Evolutionary conservation across 1,284 basidiomycete species (phyloP).

Genomic region (Puccinia triticina): DNA sequence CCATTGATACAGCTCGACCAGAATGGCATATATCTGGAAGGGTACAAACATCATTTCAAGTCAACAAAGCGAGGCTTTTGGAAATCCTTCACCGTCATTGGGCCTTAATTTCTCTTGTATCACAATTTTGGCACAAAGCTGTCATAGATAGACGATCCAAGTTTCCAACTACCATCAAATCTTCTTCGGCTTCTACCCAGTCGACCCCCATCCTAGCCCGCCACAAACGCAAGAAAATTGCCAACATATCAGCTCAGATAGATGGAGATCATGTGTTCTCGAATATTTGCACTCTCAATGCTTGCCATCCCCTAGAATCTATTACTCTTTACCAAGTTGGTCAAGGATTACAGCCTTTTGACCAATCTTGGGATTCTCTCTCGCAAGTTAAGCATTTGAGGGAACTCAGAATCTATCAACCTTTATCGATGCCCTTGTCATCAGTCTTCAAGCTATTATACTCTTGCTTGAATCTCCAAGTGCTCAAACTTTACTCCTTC

Average conservation of each 20-base stretch:
- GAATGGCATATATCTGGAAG: constrained; percentile 1
- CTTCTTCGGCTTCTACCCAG: neutral
- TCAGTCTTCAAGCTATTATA: neutral
- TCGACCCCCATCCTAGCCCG: neutral
- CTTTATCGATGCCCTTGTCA: constrained; percentile 8
- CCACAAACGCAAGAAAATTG: neutral
- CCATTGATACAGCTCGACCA: constrained; percentile 11
- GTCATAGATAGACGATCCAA: constrained; percentile 3
- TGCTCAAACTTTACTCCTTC: constrained; percentile 8
- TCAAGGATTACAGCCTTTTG: neutral
- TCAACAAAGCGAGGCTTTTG: neutral
- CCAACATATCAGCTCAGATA: neutral
- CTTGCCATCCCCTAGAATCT: constrained; percentile 8
- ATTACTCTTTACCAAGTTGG: neutral
- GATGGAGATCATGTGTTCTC: neutral
- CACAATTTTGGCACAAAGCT: constrained; percentile 17
- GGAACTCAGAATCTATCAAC: constrained; percentile 15
- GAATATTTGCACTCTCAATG: neutral
- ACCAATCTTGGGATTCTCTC: constrained; percentile 14
- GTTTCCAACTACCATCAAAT: neutral
- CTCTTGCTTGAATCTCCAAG: constrained; percentile 5
- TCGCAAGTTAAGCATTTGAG: neutral
- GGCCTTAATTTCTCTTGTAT: neutral
- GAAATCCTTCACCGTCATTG: neutral
- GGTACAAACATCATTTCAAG: neutral